Evolutionary conservation across 805 yeast genomes (phyloP).

Genomic region (Peterozyma xylosa): DNA sequence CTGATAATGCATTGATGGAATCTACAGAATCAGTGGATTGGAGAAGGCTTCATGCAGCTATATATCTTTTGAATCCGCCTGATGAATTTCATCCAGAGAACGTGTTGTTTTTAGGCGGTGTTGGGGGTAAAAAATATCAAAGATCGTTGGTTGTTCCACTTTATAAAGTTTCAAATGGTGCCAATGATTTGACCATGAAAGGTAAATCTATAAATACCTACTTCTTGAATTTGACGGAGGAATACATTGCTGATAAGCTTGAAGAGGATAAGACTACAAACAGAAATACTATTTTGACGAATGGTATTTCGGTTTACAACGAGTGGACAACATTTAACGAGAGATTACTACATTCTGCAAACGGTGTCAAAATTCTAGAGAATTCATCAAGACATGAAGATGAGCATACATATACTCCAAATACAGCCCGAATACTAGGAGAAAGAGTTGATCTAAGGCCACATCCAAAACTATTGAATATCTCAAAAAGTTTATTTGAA

Average conservation of each 20-base stretch:
- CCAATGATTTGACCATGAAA: neutral
- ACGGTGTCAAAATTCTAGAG: no score
- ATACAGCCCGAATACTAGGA: neutral
- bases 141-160: conserved; percentile 4
- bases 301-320: conserved; percentile 4
- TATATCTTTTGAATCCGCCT: neutral
- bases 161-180: conserved; percentile 4
- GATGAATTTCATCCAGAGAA: neutral
- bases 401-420: neutral
- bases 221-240: neutral
- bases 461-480: neutral
- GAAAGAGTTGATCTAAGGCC: neutral
- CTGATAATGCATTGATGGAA: conserved; percentile 1
- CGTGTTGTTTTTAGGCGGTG: neutral
- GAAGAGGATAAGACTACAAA: neutral
- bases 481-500: neutral
- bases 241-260: neutral
- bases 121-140: neutral
- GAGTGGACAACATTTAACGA: conserved; percentile 1
- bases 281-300: neutral
- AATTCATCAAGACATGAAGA: neutral
- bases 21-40: neutral
- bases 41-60: neutral
- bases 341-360: neutral
- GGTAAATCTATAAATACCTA: neutral